Conservation (phyloP, 225 moss, liverwort and hornwort genomes). For the Sphagnum contortum region DNA sequence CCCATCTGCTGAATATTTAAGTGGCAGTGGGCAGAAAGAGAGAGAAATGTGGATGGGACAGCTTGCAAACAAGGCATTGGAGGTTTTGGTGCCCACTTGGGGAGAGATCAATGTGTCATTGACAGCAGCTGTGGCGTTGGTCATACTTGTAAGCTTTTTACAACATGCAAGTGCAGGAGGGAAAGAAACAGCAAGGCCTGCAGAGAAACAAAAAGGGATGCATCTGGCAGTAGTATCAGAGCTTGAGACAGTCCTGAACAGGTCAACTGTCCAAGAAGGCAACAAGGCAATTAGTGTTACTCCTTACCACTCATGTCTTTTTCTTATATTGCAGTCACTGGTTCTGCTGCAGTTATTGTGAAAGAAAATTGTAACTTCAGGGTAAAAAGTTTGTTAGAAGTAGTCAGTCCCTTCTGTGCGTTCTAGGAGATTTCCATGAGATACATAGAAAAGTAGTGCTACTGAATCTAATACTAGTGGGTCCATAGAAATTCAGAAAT, state of each 20-base stretch:
- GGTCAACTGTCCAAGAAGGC: slow-evolving; percentile 15
- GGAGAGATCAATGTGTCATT: slow-evolving; percentile 69
- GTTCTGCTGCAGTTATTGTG: too few species aligned
- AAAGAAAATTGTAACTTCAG: too few species aligned
- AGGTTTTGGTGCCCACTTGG: slow-evolving; percentile 80
- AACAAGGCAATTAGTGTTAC: slow-evolving; percentile 9
- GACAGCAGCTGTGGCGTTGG: slow-evolving; percentile 38
- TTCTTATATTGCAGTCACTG: too few species aligned
- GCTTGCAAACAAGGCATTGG: slow-evolving; percentile 42
- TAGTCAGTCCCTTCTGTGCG: too few species aligned
- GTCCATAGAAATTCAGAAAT: too few species aligned
- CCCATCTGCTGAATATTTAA: too few species aligned
- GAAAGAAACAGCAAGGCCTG: slow-evolving; percentile 14
- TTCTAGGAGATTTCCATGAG: too few species aligned
- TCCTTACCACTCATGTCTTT: too few species aligned
- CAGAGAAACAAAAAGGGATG: slow-evolving; percentile 16
- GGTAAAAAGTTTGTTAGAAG: too few species aligned
- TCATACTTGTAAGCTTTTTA: slow-evolving; percentile 52
- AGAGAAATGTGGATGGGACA: slow-evolving; percentile 31
- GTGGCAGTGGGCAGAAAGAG: too few species aligned
- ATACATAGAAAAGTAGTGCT: too few species aligned
- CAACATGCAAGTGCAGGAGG: slow-evolving; percentile 41
- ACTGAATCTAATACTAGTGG: too few species aligned
- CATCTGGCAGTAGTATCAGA: slow-evolving; percentile 27
- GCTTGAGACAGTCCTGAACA: slow-evolving; percentile 19